phyloP scores from a whole-genome alignment of 352 stramenopile genomes.

The Phytophthora citrophthora region DNA sequence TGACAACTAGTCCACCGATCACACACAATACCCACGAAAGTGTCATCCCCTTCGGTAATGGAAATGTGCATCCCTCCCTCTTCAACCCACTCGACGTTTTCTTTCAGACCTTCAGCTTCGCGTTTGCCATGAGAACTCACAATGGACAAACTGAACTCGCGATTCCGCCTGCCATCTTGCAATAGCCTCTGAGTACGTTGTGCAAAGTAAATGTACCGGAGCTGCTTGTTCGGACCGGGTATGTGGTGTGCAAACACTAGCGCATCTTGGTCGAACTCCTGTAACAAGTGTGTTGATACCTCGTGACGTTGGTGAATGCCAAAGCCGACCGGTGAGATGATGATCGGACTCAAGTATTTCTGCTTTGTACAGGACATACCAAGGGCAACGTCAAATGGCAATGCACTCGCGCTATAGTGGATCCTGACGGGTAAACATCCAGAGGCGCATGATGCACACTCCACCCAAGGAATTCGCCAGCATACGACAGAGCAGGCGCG shows the following conservation, averaged over 20 bases:
- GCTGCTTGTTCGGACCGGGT: slow-evolving; percentile 5
- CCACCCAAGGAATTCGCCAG: background rate
- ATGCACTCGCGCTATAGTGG: background rate
- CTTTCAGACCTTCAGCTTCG: slow-evolving; percentile 1
- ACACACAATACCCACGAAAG: slow-evolving; percentile 29
- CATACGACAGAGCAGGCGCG: background rate
- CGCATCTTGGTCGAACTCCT: slow-evolving; percentile 8
- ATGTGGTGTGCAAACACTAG: slow-evolving; percentile 27
- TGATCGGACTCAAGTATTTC: slow-evolving; percentile 16
- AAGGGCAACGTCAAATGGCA: background rate
- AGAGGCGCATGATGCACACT: background rate
- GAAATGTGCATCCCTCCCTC: slow-evolving; percentile 32
- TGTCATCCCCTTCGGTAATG: slow-evolving; percentile 23
- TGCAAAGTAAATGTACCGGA: slow-evolving; percentile 7
- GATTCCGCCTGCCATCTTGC: slow-evolving; percentile 4
- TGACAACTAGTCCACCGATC: slow-evolving; percentile 34
- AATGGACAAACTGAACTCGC: slow-evolving; percentile 19
- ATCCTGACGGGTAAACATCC: background rate
- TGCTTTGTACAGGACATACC: slow-evolving; percentile 3
- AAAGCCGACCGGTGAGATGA: slow-evolving; percentile 21
- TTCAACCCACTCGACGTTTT: slow-evolving; percentile 21
- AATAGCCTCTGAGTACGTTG: background rate
- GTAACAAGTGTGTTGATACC: slow-evolving; percentile 26
- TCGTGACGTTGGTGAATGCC: slow-evolving; percentile 22
- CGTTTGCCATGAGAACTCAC: slow-evolving; percentile 7